These are phyloP conservation scores for Dryadomyces quercivorus DNA, from an alignment of 2,329 filamentous ascomycete species.

Conservation along the genomic window DNA sequence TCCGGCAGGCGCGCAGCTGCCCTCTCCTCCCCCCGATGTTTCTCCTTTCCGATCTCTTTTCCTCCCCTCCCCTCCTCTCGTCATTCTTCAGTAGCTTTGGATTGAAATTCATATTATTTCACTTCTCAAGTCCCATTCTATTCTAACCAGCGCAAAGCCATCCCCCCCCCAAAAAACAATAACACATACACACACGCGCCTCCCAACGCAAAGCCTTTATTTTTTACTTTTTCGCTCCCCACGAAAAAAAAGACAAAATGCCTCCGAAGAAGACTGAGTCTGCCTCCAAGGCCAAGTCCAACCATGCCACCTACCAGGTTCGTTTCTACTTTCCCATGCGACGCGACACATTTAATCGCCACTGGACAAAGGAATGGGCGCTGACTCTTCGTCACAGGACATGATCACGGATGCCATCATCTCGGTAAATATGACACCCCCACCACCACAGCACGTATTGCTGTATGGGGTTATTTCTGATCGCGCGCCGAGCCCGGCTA, in stretches of 20 bases:
- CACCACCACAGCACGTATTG: neutral
- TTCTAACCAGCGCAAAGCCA: neutral
- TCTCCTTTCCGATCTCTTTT: slow-evolving; percentile 21
- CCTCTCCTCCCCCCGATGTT: slow-evolving; percentile 27
- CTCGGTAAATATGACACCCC: slow-evolving; percentile 34
- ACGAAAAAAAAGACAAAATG: slow-evolving; percentile 27
- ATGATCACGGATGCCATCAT: slow-evolving; percentile 53
- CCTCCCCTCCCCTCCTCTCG: slow-evolving; percentile 1
- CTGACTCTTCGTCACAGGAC: slow-evolving; percentile 26
- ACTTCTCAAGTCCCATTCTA: slow-evolving; percentile 9
- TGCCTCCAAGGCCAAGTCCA: slow-evolving; percentile 35
- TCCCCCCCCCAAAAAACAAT: slow-evolving; percentile 6
- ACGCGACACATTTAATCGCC: neutral
- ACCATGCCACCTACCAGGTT: slow-evolving; percentile 48
- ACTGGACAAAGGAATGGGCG: neutral
- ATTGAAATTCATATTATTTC: slow-evolving; percentile 6
- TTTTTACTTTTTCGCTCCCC: slow-evolving; percentile 1
- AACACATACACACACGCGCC: slow-evolving; percentile 10
- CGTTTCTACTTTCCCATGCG: slow-evolving; percentile 15
- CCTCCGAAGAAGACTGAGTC: slow-evolving; percentile 44
- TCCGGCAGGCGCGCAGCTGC: slow-evolving; percentile 36
- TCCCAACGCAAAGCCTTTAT: neutral
- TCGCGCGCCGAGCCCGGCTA: neutral
- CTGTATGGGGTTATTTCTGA: neutral
- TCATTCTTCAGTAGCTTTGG: neutral